phyloP scores from a whole-genome alignment of 2,329 filamentous ascomycete species.

The Ustulina deusta region DNA sequence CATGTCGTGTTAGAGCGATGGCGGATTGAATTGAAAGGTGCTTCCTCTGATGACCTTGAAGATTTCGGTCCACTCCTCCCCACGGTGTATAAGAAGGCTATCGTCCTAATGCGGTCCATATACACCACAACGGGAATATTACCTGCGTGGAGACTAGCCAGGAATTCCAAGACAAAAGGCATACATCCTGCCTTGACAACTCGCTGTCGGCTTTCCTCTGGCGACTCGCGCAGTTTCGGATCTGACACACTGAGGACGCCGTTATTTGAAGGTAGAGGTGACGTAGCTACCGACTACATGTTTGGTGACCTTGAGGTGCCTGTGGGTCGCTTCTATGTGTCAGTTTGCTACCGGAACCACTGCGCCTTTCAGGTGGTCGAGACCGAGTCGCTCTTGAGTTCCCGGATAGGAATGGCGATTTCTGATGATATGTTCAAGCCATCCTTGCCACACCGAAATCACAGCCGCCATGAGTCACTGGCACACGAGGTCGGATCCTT shows the following conservation, averaged over 20 bases:
- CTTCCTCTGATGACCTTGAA: slow-evolving; percentile 60
- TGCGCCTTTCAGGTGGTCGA: slow-evolving; percentile 94
- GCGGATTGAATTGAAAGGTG: slow-evolving; percentile 82
- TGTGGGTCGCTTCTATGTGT: slow-evolving; percentile 83
- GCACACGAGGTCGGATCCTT: slow-evolving; percentile 77
- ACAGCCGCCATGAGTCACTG: slow-evolving; percentile 54
- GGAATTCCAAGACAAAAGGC: slow-evolving; percentile 78
- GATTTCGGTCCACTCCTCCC: slow-evolving; percentile 76
- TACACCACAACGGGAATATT: slow-evolving; percentile 85
- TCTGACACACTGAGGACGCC: slow-evolving; percentile 78
- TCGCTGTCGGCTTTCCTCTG: slow-evolving; percentile 81
- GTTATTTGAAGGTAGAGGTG: slow-evolving; percentile 71
- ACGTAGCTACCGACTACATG: slow-evolving; percentile 79
- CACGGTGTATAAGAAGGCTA: slow-evolving; percentile 96
- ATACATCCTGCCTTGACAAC: slow-evolving; percentile 76
- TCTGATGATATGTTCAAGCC: slow-evolving; percentile 90
- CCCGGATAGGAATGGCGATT: slow-evolving; percentile 85
- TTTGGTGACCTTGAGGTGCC: slow-evolving; percentile 90
- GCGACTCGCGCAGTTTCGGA: slow-evolving; percentile 64
- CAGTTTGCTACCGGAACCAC: slow-evolving; percentile 86
- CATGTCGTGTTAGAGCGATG: slow-evolving; percentile 92
- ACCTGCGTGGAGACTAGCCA: slow-evolving; percentile 85
- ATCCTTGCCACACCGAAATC: slow-evolving; percentile 71
- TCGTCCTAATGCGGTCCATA: slow-evolving; percentile 91
- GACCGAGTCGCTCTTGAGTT: slow-evolving; percentile 89